These are phyloP conservation scores for Crinitomyces ghanaensis DNA, from an alignment of 805 yeast genomes.

Conservation along the genomic window DNA sequence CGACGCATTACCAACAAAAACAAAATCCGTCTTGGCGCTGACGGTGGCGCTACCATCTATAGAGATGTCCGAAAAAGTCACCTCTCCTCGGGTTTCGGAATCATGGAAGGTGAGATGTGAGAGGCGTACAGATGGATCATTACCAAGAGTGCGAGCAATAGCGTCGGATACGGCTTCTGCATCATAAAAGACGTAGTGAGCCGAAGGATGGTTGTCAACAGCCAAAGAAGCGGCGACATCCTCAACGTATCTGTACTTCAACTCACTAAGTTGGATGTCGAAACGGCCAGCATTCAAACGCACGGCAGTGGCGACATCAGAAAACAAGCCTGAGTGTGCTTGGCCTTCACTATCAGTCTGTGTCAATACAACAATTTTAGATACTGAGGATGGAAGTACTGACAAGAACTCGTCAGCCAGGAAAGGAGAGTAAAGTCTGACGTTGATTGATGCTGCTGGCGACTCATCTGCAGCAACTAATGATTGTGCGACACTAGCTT, in stretches of 20 bases:
- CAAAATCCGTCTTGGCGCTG: slow-evolving; percentile 50
- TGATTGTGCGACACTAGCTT: slow-evolving; percentile 44
- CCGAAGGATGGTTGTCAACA: slow-evolving; percentile 25
- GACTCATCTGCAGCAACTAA: slow-evolving; percentile 31
- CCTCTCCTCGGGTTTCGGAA: slow-evolving; percentile 61
- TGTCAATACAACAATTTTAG: slow-evolving; percentile 55
- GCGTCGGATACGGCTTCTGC: slow-evolving; percentile 41
- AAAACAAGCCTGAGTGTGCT: slow-evolving; percentile 39
- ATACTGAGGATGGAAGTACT: slow-evolving; percentile 46
- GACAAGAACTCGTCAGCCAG: slow-evolving; percentile 47
- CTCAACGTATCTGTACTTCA: slow-evolving; percentile 10
- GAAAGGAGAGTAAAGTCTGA: slow-evolving; percentile 76
- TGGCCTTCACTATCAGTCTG: slow-evolving; percentile 33
- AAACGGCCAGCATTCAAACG: slow-evolving; percentile 30
- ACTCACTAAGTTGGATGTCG: no score
- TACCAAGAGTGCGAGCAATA: slow-evolving; percentile 57
- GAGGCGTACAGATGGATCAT: slow-evolving; percentile 38
- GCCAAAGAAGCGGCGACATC: slow-evolving; percentile 18
- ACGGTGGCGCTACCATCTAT: slow-evolving; percentile 33
- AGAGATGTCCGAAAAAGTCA: slow-evolving; percentile 51
- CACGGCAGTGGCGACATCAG: slow-evolving; percentile 64
- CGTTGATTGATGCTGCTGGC: slow-evolving; percentile 54
- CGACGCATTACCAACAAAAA: slow-evolving; percentile 48
- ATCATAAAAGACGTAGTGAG: slow-evolving; percentile 12
- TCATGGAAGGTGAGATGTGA: slow-evolving; percentile 58